Percentiles rank a stretch among this genome's conserved stretches.
phyloP scores from a whole-genome alignment of 306 rosid genomes.

The Corylus americana region DNA sequence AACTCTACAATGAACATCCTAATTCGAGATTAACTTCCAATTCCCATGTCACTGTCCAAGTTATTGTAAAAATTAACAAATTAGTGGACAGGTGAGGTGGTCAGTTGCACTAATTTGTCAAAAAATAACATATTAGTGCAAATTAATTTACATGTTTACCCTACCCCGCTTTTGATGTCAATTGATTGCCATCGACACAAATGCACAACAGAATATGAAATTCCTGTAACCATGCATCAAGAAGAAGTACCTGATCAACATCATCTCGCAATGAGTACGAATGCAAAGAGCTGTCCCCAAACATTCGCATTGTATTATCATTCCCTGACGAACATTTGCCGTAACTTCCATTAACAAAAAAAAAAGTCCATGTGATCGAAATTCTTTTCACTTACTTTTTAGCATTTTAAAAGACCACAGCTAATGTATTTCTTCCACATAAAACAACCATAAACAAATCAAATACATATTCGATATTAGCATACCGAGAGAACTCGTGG shows the following conservation, averaged over 20 bases:
- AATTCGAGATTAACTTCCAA: background rate
- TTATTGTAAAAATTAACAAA: background rate
- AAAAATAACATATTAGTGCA: no score
- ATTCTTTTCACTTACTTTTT: background rate
- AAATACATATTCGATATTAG: constrained; percentile 18
- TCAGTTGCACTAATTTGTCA: no score
- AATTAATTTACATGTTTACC: background rate
- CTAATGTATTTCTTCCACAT: background rate
- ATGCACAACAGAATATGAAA: background rate
- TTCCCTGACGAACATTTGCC: constrained; percentile 37
- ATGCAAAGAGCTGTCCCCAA: constrained; percentile 29
- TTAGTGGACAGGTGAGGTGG: background rate
- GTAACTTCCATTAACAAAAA: constrained; percentile 10
- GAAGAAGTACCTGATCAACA: constrained; percentile 38
- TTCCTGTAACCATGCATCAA: background rate
- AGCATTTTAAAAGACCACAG: constrained; percentile 4
- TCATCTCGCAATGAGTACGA: constrained; percentile 42
- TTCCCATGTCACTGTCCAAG: background rate
- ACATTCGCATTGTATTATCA: constrained; percentile 29
- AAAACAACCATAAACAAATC: constrained; percentile 4
- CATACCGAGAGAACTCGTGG: constrained; percentile 51
- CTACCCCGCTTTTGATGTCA: background rate
- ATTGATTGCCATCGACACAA: background rate
- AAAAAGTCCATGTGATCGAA: constrained; percentile 1
- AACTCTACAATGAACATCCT: no score